Percentiles rank a stretch among this genome's conserved stretches.
These are phyloP conservation scores for Colletotrichum costaricense DNA, from an alignment of 2,329 filamentous ascomycete species.

Conservation along the genomic window DNA sequence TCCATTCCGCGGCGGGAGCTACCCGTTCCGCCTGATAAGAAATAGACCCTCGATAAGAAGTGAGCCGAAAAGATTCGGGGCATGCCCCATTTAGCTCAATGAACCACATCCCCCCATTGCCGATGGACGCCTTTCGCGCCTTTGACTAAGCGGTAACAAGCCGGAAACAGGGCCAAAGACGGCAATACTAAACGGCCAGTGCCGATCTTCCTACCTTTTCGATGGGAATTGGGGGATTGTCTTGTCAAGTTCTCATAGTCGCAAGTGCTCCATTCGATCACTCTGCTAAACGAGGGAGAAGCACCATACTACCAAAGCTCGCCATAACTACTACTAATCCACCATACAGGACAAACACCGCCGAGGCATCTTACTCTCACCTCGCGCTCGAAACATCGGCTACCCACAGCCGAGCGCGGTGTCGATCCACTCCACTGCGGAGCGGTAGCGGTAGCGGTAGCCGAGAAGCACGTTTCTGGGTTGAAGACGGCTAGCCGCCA, in stretches of 20 bases:
- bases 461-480: constrained; percentile 10
- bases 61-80: constrained; percentile 4
- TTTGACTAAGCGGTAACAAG: constrained; percentile 19
- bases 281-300: background rate
- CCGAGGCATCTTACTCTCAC: constrained; percentile 16
- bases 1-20: constrained; percentile 3
- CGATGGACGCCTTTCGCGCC: constrained; percentile 3
- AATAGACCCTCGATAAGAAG: constrained; percentile 13
- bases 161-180: constrained; percentile 10
- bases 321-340: background rate
- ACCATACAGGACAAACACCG: background rate
- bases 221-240: background rate
- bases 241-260: background rate
- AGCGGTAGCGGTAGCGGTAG: constrained; percentile 19
- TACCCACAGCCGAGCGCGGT: constrained; percentile 30
- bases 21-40: constrained; percentile 29
- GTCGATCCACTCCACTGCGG: constrained; percentile 34
- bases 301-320: background rate
- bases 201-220: constrained; percentile 21
- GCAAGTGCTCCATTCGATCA: constrained; percentile 16
- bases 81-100: background rate
- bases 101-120: background rate
- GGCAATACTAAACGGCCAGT: constrained; percentile 7
- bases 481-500: constrained; percentile 16
- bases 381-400: constrained; percentile 29